These are phyloP conservation scores for Periconia macrospinosa DNA, from an alignment of 2,329 filamentous ascomycete genomes.

Conservation along the genomic window DNA sequence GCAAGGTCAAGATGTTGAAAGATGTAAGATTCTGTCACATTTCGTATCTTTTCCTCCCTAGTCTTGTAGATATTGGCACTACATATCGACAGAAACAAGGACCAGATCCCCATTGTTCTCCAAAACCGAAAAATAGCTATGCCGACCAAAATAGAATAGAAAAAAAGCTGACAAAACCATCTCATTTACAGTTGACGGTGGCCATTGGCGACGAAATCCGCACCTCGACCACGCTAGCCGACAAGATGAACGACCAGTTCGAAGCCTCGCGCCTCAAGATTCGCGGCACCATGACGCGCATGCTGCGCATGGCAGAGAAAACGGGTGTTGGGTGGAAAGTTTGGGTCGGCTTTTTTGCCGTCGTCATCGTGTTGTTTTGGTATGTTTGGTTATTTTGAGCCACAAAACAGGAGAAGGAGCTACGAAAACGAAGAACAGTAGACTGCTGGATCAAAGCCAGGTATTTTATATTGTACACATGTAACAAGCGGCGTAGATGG, in stretches of 20 bases:
- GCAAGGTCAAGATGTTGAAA: constrained; percentile 88
- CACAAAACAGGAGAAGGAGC: no score
- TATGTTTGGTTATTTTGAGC: constrained; percentile 75
- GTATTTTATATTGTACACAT: no score
- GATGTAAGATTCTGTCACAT: constrained; percentile 62
- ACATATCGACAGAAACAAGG: not conserved
- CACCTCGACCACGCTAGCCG: constrained; percentile 81
- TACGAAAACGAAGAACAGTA: no score
- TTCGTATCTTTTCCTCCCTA: not conserved
- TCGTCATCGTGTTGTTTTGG: constrained; percentile 78
- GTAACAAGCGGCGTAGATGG: no score
- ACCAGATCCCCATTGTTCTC: not conserved
- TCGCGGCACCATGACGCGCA: constrained; percentile 92
- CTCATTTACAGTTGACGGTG: constrained; percentile 67
- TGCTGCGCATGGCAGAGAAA: constrained; percentile 92
- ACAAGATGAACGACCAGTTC: constrained; percentile 95
- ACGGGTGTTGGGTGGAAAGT: constrained; percentile 96
- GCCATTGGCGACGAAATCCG: constrained; percentile 96
- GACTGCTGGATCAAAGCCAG: no score
- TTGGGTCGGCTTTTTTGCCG: constrained; percentile 87
- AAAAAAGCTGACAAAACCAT: not conserved
- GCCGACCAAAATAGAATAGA: not conserved
- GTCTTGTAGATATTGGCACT: not conserved
- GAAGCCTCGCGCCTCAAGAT: constrained; percentile 80
- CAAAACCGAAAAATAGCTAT: no score